Base-by-base conservation (phyloP, 2,329 filamentous ascomycete genomes). In the Allantophomopsis lycopodina region DNA sequence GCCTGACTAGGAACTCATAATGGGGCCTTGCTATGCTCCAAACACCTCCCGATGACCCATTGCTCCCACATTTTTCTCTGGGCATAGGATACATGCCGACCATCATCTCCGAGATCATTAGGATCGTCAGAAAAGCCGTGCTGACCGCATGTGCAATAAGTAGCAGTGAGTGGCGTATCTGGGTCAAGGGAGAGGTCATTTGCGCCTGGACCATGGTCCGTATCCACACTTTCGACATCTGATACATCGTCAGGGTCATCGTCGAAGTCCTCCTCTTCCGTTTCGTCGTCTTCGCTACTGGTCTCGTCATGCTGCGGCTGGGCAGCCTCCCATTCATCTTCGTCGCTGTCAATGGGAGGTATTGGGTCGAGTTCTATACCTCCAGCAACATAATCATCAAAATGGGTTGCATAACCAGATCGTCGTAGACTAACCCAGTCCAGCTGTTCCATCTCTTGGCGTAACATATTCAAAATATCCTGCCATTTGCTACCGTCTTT, bases 391-490 rank as follows among this genome's bases (percentile, higher is more conserved):
- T 62, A 57, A 18, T 63, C 60, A 43, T 75, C 68, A 42, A 72
- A 73, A 38, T 69, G 61, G 30, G 58, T 61, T 2, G 65, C 66
- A 48, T 81, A 81, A 31, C 73, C 70, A 36, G 79, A 73, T 5
- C 72, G 60, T 30, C 71, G 62, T n/a, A 83, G 56, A 47, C 73
- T 74, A 21, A 81, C 65, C 65, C 73, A 78, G 35, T 78, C 69
- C 13, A 82, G 57, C 18, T 64, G 60, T 28, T 61, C 58, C 63
- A 79, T 71, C 37, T 76, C 65, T 7, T 67, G 58, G 36, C 72
- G 66, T 12, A 83, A 57, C 15, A 68, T 67, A 4, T 57, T 53
- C 0, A 81, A 62, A 0, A 83, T 65, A 40, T 79, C 69, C 44
- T 65, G 67, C 78, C 78, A 82, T 42, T 60, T 60, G 41, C 69